Percentiles rank a stretch among this genome's conserved stretches.
Evolutionary conservation across 805 yeast genomes (phyloP).

Genomic region (Teunomyces lycoperdinae): DNA sequence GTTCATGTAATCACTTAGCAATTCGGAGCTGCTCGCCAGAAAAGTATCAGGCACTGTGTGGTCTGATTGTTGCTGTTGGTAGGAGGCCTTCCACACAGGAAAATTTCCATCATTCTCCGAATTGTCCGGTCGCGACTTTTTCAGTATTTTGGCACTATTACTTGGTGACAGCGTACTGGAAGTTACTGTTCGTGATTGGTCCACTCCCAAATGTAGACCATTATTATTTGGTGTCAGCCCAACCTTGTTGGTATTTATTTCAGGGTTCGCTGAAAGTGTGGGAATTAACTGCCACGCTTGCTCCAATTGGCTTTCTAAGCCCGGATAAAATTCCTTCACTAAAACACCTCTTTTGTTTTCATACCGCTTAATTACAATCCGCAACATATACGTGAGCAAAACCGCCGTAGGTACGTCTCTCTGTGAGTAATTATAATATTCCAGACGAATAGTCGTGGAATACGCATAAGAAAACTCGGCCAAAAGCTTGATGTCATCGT

Average conservation of each 20-base stretch:
- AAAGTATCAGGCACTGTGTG: neutral
- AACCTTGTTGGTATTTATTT: neutral
- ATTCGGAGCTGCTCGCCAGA: neutral
- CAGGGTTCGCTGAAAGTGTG: neutral
- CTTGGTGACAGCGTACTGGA: neutral
- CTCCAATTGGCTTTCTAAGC: conserved; percentile 14
- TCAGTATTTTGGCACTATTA: neutral
- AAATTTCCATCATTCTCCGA: neutral
- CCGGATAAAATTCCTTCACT: conserved; percentile 10
- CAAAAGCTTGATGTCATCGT: conserved; percentile 28
- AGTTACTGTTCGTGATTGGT: neutral
- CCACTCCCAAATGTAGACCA: neutral
- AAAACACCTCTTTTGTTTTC: conserved; percentile 11
- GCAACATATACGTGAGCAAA: conserved; percentile 17
- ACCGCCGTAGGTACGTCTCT: conserved; percentile 12
- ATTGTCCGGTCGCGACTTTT: neutral
- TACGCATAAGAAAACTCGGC: conserved; percentile 20
- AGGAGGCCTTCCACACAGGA: neutral
- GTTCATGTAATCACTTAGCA: conserved; percentile 16
- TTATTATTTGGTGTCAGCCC: neutral
- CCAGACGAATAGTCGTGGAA: conserved; percentile 6
- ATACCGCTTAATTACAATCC: conserved; percentile 15
- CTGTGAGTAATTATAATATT: conserved; percentile 1
- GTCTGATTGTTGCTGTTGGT: neutral
- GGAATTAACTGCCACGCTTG: neutral